Conservation (phyloP, 202 grass and related monocot genomes). For the Setaria italica region DNA sequence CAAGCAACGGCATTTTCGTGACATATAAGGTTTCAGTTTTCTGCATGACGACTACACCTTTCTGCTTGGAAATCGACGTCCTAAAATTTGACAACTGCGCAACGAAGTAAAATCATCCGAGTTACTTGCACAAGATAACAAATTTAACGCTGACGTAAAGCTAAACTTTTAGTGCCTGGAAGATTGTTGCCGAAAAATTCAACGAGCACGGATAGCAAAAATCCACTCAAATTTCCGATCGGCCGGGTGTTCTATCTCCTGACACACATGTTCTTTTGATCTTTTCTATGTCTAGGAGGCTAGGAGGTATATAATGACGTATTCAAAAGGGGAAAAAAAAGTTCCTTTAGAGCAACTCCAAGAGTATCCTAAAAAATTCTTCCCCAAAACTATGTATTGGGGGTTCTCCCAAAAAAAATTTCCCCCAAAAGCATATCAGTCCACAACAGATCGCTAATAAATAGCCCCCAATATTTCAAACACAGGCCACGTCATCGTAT, state of each 20-base stretch:
- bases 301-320: not conserved
- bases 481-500: too few relatives aligned
- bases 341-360: too few relatives aligned
- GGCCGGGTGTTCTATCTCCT: too few relatives aligned
- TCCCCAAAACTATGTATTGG: too few relatives aligned
- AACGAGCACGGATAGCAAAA: not conserved
- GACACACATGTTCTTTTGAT: not conserved
- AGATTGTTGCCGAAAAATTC: not conserved
- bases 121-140: not conserved
- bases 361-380: too few relatives aligned
- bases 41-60: not conserved
- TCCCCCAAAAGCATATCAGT: too few relatives aligned
- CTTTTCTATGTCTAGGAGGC: not conserved
- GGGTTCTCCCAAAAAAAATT: too few relatives aligned
- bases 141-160: not conserved
- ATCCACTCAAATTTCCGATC: not conserved
- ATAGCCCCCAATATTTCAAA: too few relatives aligned
- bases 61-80: not conserved
- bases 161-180: too few relatives aligned
- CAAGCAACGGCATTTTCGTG: conserved; percentile 22
- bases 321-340: not conserved
- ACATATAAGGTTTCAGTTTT: not conserved
- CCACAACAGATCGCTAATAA: too few relatives aligned
- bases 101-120: not conserved
- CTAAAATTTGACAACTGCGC: not conserved